Percentiles rank a stretch among this genome's conserved stretches.
These are phyloP conservation scores for Candida awuae DNA, from an alignment of 805 yeast species.

Conservation along the genomic window DNA sequence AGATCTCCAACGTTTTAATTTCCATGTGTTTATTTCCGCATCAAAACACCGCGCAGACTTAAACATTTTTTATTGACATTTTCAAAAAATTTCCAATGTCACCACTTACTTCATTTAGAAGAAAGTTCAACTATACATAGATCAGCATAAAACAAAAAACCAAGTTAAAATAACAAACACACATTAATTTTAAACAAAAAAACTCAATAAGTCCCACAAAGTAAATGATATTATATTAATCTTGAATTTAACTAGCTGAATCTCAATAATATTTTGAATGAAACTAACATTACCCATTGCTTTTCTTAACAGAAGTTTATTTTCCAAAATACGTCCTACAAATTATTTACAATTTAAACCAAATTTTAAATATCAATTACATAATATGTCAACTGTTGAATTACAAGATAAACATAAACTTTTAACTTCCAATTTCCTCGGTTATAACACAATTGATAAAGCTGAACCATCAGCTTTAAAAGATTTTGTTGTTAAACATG, in stretches of 20 bases:
- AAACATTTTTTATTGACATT: too few relatives aligned
- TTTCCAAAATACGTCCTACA: neutral
- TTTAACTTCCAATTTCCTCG: conserved; percentile 70
- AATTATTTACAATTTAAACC: neutral
- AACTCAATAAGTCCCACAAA: too few relatives aligned
- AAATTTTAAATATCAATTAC: neutral
- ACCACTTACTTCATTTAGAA: too few relatives aligned
- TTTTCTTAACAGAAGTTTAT: neutral
- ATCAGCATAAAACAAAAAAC: too few relatives aligned
- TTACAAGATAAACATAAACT: conserved; percentile 20
- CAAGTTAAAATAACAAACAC: too few relatives aligned
- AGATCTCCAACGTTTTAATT: too few relatives aligned
- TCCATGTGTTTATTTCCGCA: too few relatives aligned
- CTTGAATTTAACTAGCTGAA: neutral
- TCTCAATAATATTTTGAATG: neutral
- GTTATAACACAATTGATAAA: conserved; percentile 65
- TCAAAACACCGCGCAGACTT: too few relatives aligned
- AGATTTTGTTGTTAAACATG: conserved; percentile 75
- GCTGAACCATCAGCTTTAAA: conserved; percentile 77
- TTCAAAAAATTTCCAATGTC: too few relatives aligned
- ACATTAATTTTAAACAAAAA: too few relatives aligned
- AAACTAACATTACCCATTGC: conserved; percentile 5
- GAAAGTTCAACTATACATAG: too few relatives aligned
- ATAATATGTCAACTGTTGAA: conserved; percentile 6
- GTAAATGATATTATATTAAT: neutral